phyloP scores from a whole-genome alignment of 2,329 filamentous ascomycete genomes.

The Colletotrichum tanaceti region DNA sequence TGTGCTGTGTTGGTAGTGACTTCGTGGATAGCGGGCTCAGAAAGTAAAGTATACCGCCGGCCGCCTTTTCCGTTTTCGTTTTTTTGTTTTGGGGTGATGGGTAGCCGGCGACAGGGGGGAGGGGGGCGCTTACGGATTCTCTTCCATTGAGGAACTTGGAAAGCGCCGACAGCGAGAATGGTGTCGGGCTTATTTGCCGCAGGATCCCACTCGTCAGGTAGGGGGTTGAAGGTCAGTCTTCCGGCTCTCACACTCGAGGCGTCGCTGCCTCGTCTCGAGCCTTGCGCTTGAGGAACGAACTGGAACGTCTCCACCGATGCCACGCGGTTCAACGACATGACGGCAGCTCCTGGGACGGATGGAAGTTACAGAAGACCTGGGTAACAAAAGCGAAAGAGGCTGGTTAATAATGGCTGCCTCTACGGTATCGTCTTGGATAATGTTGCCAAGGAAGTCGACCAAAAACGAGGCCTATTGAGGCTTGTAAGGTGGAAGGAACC shows the following conservation, averaged over 20 bases:
- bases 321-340: conserved; percentile 66
- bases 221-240: conserved; percentile 65
- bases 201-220: conserved; percentile 64
- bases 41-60: neutral
- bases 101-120: neutral
- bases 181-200: conserved; percentile 53
- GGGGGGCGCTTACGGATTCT: conserved; percentile 58
- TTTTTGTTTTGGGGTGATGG: neutral
- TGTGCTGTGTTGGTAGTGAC: conserved; percentile 11
- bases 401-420: neutral
- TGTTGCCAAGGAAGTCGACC: neutral
- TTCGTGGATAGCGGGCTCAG: neutral
- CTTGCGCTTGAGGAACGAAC: conserved; percentile 52
- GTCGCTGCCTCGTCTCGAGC: conserved; percentile 57
- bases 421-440: neutral
- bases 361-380: neutral
- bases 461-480: neutral
- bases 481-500: neutral
- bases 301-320: conserved; percentile 65
- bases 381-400: neutral
- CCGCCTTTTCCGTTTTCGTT: neutral
- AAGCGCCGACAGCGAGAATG: conserved; percentile 62
- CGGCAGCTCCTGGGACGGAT: conserved; percentile 1
- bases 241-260: conserved; percentile 59
- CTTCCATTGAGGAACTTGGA: conserved; percentile 67